Base-by-base conservation (phyloP, 192 early-diverging fungal genomes). In the Backusella parvicylindrica region DNA sequence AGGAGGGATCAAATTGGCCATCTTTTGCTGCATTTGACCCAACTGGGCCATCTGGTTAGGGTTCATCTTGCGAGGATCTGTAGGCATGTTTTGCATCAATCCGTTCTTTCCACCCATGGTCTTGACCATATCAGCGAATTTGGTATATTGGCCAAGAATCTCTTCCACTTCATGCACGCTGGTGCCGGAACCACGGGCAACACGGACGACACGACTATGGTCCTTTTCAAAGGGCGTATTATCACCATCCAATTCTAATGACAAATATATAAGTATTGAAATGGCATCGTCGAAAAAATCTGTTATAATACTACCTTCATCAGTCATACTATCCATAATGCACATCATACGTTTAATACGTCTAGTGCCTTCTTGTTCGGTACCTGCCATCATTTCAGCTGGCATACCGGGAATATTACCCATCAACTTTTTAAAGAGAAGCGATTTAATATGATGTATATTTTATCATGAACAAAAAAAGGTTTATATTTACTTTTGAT, bases 241-340 rank as follows among this genome's bases (percentile, higher is more conserved):
- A 76, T 98, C 96, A 75, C 93, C 90, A 75, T 92, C 93, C 31
- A 98, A 84, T 82, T 98, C 97, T 71, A 73, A 12, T 56, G 35
- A 40, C 49, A 30, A 60, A 32, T 32, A 30, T 70, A 23, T 36
- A 26, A 12, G 2, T 15, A 30, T n/a, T 33, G n/a, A 21, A n/a
- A 21, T 21, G n/a, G n/a, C n/a, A n/a, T n/a, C n/a, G n/a, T n/a
- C n/a, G n/a, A n/a, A n/a, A n/a, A n/a, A n/a, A n/a, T n/a, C n/a
- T n/a, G n/a, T n/a, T n/a, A n/a, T 33, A 31, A 23, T 3, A 26
- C 28, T 81, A 83, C 81, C 81, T 68, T 79, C 38, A 16, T 97
- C 95, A 4, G 89, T 98, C 97, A 98, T 98, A 75, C 93, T 95
- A 79, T 98, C 97, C 89, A 98, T 95, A 77, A 97, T 92, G 72